Evolutionary conservation across 768 basidiomycete genomes (phyloP).

Genomic region (Russula brevipes): DNA sequence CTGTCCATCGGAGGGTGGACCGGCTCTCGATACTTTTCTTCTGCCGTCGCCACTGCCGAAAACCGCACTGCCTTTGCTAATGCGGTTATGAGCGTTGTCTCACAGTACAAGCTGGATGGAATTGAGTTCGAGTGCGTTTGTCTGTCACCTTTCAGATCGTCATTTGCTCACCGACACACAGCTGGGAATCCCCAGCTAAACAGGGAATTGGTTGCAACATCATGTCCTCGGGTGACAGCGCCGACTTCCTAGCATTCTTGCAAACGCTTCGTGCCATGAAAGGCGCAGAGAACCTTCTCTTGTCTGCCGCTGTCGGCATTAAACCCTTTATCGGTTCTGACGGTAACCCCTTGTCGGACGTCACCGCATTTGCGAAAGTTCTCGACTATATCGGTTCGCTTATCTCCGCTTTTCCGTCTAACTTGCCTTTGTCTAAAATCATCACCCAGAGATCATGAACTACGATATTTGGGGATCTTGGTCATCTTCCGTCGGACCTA

Average conservation of each 20-base stretch:
- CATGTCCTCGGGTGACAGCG: constrained; percentile 1
- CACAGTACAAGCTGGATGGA: constrained; percentile 16
- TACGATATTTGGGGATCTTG: constrained; percentile 23
- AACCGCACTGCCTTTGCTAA: constrained; percentile 20
- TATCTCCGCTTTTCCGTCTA: background rate
- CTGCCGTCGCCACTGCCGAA: constrained; percentile 8
- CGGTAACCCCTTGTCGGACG: constrained; percentile 1
- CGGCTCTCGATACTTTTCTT: constrained; percentile 19
- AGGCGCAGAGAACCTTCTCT: background rate
- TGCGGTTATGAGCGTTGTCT: background rate
- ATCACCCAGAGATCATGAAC: constrained; percentile 18
- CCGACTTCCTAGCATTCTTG: constrained; percentile 12
- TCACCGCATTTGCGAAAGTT: constrained; percentile 15
- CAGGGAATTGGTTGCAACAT: constrained; percentile 10
- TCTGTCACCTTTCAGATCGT: background rate
- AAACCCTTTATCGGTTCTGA: background rate
- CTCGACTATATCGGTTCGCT: constrained; percentile 22
- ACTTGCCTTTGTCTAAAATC: background rate
- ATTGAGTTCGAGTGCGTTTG: constrained; percentile 19
- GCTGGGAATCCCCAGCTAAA: constrained; percentile 17
- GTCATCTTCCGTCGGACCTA: constrained; percentile 12
- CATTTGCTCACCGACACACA: background rate
- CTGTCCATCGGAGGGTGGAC: constrained; percentile 22
- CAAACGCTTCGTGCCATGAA: background rate
- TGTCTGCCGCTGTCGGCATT: constrained; percentile 7